Base-by-base conservation (phyloP, 192 early-diverging fungal species). In the Coemansia sp. region DNA sequence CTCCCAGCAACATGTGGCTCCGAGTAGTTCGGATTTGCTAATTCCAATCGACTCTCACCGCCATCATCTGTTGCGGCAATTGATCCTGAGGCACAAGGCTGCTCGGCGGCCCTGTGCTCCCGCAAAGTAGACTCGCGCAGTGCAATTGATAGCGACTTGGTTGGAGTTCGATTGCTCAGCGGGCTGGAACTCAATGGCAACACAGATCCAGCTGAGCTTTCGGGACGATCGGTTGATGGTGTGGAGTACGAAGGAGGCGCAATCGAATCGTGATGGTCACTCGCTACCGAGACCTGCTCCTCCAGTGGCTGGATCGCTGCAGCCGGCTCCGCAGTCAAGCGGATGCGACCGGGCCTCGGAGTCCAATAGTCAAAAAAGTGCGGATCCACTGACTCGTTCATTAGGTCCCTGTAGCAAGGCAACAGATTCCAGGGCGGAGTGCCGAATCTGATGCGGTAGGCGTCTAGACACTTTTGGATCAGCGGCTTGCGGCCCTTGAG, bases 401-500 rank as follows among this genome's bases (percentile, higher is more conserved):
- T 77, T 18, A 41, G 18, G 31, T 57, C 40, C 33, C 10, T 22
- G 44, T 68, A 71, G 61, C 81, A 78, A 13, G 43, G 36, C 16
- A 83, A 47, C 63, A 73, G 63, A 29, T 13, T 18, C 81, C 81
- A 83, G 27, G 81, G 81, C 70, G 81, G 81, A 20, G 70, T 55
- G n/a, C 41, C 24, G 38, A 83, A 83, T 62, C 64, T 68, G 18
- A 53, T 71, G 27, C 81, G 81, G 60, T 83, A 85, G 15, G 78
- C 75, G 16, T 85, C 83, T 41, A 85, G 53, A 58, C 83, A 85
- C 41, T 73, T 73, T 67, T 85, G 83, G 13, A 85, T 76, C 38
- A 85, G 61, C 65, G 73, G 75, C 52, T 69, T 76, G n/a, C 78
- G 61, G 18, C 69, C 74, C 46, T 44, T 53, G 24, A 85, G 72